Conservation (phyloP, 192 early-diverging fungal species). For the Backusella macrospora region DNA sequence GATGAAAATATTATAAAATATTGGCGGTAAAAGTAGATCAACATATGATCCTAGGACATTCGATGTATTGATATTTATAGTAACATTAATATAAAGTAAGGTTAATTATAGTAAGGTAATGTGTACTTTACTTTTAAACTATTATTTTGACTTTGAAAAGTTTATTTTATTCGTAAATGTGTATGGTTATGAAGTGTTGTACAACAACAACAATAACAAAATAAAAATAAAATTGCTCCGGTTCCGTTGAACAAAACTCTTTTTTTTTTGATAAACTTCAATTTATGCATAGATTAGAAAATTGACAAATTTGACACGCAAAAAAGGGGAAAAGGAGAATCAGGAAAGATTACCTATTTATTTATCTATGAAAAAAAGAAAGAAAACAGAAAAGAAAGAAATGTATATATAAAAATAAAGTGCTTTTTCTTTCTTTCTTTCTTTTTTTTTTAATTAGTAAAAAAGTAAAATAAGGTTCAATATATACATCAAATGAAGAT, state of each 20-base stretch:
- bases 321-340: background rate
- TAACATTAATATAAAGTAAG: too few species aligned
- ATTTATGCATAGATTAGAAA: conserved; percentile 1
- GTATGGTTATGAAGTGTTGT: background rate
- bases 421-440: too few species aligned
- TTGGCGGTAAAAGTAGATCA: background rate
- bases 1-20: background rate
- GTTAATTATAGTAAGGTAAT: too few species aligned
- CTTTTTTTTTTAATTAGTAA: conserved; percentile 2
- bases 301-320: conserved; percentile 9
- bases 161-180: too few species aligned
- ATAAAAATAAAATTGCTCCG: background rate
- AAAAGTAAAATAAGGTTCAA: conserved; percentile 2
- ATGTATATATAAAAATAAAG: background rate
- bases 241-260: background rate
- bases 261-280: background rate
- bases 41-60: background rate
- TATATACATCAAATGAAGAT: background rate
- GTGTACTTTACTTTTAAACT: too few species aligned
- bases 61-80: background rate
- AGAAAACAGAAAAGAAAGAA: background rate
- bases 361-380: background rate
- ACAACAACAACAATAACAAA: background rate
- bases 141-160: too few species aligned
- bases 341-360: background rate